These are phyloP conservation scores for Chaetoceros muelleri DNA, from an alignment of 108 stramenopile genomes.

Conservation along the genomic window DNA sequence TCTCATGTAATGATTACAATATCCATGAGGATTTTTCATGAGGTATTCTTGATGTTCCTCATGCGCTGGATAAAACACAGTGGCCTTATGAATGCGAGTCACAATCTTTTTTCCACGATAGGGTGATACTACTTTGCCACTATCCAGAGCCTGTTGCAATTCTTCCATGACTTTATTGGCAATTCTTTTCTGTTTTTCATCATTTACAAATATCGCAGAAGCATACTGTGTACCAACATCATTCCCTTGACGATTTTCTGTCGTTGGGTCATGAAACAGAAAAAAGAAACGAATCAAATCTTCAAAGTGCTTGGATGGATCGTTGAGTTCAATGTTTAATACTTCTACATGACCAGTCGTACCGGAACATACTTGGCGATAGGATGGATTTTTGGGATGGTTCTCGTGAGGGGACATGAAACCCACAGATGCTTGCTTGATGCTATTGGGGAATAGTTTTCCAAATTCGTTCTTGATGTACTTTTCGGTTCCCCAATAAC, in stretches of 20 bases:
- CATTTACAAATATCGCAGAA: conserved; percentile 53
- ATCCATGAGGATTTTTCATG: conserved; percentile 60
- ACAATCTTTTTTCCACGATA: conserved; percentile 21
- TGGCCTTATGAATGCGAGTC: conserved; percentile 27
- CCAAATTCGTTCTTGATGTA: conserved; percentile 50
- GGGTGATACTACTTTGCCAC: conserved; percentile 24
- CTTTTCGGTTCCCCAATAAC: conserved; percentile 79
- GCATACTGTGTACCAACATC: conserved; percentile 86
- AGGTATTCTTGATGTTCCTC: conserved; percentile 75
- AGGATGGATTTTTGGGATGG: conserved; percentile 45
- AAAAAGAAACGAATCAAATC: conserved; percentile 76
- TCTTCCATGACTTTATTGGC: conserved; percentile 48
- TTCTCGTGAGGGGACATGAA: conserved; percentile 51
- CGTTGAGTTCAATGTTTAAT: conserved; percentile 36
- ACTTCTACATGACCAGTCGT: conserved; percentile 65
- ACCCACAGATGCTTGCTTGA: conserved; percentile 36
- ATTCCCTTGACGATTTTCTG: conserved; percentile 79
- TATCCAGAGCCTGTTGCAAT: conserved; percentile 25
- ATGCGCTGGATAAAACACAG: conserved; percentile 50
- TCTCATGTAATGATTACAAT: conserved; percentile 68
- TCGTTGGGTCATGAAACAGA: conserved; percentile 82
- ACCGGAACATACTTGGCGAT: conserved; percentile 54
- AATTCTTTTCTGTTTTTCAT: conserved; percentile 41
- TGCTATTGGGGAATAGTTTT: conserved; percentile 29
- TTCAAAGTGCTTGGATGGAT: conserved; percentile 32